phyloP scores from a whole-genome alignment of 2,329 filamentous ascomycete species.

The Paradendryphiella salina region DNA sequence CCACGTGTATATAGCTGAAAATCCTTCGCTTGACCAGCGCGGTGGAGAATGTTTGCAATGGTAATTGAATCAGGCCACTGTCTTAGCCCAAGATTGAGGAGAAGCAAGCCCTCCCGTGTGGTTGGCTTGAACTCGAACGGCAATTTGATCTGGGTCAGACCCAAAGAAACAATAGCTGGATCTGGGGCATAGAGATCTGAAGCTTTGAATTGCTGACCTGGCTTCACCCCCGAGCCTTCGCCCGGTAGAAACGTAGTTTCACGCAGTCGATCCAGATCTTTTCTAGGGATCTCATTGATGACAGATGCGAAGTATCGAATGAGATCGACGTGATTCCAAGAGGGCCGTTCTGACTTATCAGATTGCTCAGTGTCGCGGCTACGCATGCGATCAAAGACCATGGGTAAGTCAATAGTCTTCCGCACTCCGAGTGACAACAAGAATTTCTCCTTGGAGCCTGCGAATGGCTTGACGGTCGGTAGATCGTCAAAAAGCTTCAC shows the following conservation, averaged over 20 bases:
- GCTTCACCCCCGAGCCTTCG: conserved; percentile 48
- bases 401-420: conserved; percentile 91
- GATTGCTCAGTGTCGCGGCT: conserved; percentile 57
- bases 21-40: conserved; percentile 58
- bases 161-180: conserved; percentile 36
- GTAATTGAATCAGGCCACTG: conserved; percentile 71
- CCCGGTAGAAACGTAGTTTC: conserved; percentile 80
- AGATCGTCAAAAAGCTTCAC: conserved; percentile 95
- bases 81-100: conserved; percentile 72
- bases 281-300: conserved; percentile 78
- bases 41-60: conserved; percentile 76
- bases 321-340: conserved; percentile 91
- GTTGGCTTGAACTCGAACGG: conserved; percentile 69
- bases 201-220: conserved; percentile 42
- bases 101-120: conserved; percentile 69
- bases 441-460: conserved; percentile 88
- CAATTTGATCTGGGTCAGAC: conserved; percentile 61
- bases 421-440: conserved; percentile 80
- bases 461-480: conserved; percentile 72
- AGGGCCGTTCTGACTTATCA: conserved; percentile 51
- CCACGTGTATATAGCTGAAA: conserved; percentile 65
- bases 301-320: conserved; percentile 95
- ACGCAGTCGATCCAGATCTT: conserved; percentile 77
- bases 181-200: conserved; percentile 45
- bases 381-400: conserved; percentile 86